Base-by-base conservation (phyloP, 2,329 filamentous ascomycete genomes). In the Sclerotinia spermophila region DNA sequence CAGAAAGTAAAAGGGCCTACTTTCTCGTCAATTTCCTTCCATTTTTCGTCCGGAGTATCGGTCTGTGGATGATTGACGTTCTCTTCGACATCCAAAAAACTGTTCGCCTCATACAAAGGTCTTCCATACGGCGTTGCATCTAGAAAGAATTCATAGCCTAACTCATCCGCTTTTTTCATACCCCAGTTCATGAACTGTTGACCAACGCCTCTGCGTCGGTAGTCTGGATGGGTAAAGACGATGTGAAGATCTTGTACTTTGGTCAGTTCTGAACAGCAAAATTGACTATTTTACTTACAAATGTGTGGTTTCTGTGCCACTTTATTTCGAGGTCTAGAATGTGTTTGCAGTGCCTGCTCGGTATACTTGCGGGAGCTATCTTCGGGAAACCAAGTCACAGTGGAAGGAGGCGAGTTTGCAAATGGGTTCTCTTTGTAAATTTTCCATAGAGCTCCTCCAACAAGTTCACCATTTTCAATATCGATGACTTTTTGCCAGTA, bases 401-500 rank as follows among this genome's bases (percentile, higher is more conserved):
- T 59, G 10, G 48, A n/a, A 56, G 55, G 40, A 2, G 40, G 27
- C 42, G 55, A 56, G 17, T 45, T 45, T 24, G 45, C 65, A 44
- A 68, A 68, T 62, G 69, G 65, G 5, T 64, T 71, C 42, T 68
- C 48, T 42, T 48, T 64, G 10, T 71, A 45, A 35, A 71, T 68
- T 27, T 68, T 71, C 69, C 65, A 71, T 11, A 71, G 33, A 5
- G 58, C 56, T 5, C 65, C 69, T 21, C 69, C 69, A 13, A 40
- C 58, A 58, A 71, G 62, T 48, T 64, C 64, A 7, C 65, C 65
- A 24, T 59, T 65, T n/a, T 68, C 58, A 40, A 35, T 55, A 68
- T 68, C 65, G 27, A 68, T 65, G 48, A 71, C 65, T 30, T 71
- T 68, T 55, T 68, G 55, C 69, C 65, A 71, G 30, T 68, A 45